A percentile compares a stretch with the other conserved stretches of the same genome.
Conservation (phyloP, 2,329 filamentous ascomycete species). For the Ceratocystiopsis sp. region DNA sequence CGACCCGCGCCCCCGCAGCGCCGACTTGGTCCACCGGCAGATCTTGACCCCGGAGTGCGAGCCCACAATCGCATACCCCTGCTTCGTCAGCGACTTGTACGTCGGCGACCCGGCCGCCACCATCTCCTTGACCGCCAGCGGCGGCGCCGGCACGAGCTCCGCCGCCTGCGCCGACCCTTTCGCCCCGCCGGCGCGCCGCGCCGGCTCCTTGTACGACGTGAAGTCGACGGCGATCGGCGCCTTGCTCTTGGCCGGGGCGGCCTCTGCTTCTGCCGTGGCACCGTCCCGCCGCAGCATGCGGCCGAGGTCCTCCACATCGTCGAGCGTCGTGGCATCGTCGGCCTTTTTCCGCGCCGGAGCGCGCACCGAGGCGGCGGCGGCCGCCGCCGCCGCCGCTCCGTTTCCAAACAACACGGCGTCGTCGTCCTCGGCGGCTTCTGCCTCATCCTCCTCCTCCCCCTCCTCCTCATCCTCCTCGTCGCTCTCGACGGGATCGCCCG, state of each 20-base stretch:
- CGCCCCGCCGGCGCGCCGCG: constrained; percentile 9
- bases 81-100: constrained; percentile 76
- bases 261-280: constrained; percentile 12
- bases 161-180: constrained; percentile 23
- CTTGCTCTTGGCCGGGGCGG: constrained; percentile 13
- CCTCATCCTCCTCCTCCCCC: constrained; percentile 50
- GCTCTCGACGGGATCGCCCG: constrained; percentile 70
- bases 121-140: constrained; percentile 62
- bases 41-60: constrained; percentile 95
- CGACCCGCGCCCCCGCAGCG: constrained; percentile 76
- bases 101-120: constrained; percentile 83
- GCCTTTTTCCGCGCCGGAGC: constrained; percentile 23
- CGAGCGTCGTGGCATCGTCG: constrained; percentile 27
- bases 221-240: constrained; percentile 68
- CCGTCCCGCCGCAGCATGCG: constrained; percentile 38
- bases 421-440: constrained; percentile 32
- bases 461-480: constrained; percentile 55
- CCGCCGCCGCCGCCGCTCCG: constrained; percentile 20
- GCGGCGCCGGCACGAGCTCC: not conserved
- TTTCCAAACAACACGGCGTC: constrained; percentile 31
- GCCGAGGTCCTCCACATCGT: constrained; percentile 75
- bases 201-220: constrained; percentile 38
- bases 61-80: constrained; percentile 89
- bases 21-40: constrained; percentile 96
- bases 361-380: constrained; percentile 12